phyloP scores from a whole-genome alignment of 345 rosid species.

The Pistacia vera region DNA sequence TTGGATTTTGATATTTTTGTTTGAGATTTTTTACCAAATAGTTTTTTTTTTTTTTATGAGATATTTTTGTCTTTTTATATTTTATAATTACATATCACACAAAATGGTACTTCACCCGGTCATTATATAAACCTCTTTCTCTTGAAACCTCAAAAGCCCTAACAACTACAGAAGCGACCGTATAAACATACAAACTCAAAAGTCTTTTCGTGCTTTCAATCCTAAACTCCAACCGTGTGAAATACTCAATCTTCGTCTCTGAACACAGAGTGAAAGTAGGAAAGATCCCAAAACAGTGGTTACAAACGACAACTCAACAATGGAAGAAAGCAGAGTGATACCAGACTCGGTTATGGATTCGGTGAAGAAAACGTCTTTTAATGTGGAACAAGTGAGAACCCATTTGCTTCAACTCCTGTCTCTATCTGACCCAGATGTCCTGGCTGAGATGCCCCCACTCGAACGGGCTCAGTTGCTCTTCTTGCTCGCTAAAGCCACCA shows the following conservation, averaged over 20 bases:
- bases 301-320: constrained; percentile 13
- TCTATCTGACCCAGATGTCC: constrained; percentile 58
- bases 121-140: too few relatives aligned
- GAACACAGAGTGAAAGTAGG: not conserved
- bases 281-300: not conserved
- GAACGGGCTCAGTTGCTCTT: constrained; percentile 66
- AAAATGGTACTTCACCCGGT: too few relatives aligned
- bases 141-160: not conserved
- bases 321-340: constrained; percentile 50
- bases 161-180: not conserved
- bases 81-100: too few relatives aligned
- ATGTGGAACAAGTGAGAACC: constrained; percentile 48
- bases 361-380: constrained; percentile 50
- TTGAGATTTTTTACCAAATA: not conserved
- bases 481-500: constrained; percentile 71
- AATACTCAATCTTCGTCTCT: not conserved
- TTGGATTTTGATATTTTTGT: not conserved
- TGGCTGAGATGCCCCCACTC: constrained; percentile 67
- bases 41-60: too few relatives aligned
- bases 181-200: not conserved
- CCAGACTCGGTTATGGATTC: constrained; percentile 72
- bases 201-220: too few relatives aligned
- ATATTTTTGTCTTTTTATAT: too few relatives aligned
- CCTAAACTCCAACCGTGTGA: not conserved
- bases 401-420: constrained; percentile 62